Conservation (phyloP, 495 filamentous ascomycete genomes). For the Daldinia grandis region DNA sequence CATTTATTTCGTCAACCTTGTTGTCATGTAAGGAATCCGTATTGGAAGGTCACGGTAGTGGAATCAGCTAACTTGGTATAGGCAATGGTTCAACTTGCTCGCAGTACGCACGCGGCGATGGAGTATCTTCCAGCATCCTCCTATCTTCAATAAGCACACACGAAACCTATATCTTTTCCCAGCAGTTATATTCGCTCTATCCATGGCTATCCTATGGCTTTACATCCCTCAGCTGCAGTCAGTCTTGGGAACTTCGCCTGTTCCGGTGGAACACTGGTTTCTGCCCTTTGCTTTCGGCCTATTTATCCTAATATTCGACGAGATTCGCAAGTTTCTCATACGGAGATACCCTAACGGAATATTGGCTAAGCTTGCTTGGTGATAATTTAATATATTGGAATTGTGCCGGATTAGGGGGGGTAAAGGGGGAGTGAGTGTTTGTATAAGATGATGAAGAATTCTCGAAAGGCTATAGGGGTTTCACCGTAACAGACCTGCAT, state of each 20-base stretch:
- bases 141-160: conserved; percentile 63
- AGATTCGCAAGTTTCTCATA: conserved; percentile 62
- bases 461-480: too few relatives aligned
- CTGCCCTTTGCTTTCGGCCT: conserved; percentile 69
- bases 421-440: not conserved
- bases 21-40: conserved; percentile 65
- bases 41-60: too few relatives aligned
- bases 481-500: too few relatives aligned
- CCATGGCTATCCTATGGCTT: conserved; percentile 69
- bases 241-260: conserved; percentile 60
- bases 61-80: conserved; percentile 18
- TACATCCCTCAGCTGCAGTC: conserved; percentile 68
- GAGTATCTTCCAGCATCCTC: conserved; percentile 71
- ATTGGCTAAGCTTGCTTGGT: conserved; percentile 62
- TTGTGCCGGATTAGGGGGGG: not conserved
- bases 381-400: not conserved
- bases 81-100: conserved; percentile 77
- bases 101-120: conserved; percentile 69
- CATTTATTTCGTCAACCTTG: conserved; percentile 78
- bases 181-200: conserved; percentile 67
- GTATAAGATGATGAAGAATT: not conserved
- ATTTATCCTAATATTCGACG: conserved; percentile 66
- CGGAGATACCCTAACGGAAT: conserved; percentile 58
- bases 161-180: conserved; percentile 71
- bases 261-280: conserved; percentile 73